Evolutionary conservation across 768 basidiomycete genomes (phyloP), one percentile per base, ranked within the genome.

Genomic region (Inosperma sp.): DNA sequence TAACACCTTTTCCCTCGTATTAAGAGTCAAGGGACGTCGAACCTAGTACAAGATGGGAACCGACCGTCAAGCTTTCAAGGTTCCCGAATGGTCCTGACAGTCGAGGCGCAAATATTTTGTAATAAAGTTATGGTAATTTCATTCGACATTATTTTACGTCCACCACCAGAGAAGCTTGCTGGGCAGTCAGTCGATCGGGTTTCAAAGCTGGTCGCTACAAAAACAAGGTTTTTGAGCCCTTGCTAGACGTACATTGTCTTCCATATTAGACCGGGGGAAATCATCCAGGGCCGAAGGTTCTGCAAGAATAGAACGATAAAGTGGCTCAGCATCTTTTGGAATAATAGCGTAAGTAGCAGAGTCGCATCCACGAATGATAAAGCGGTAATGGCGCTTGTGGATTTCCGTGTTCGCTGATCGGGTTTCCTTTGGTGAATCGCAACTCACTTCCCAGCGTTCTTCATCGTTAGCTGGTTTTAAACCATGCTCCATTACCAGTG

Each of bases 331-430:
- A 12, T 14, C 42, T 43, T 43, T 19, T 8, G 42, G 26, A 13
- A 43, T 43, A 43, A 43, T 19, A 43, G 42, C 26, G 30, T 43
- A 43, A 43, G 42, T 12, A 29, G 10, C 42, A 6, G 30, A 34
- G 26, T 21, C 26, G 19, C 43, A 45, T 44, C 42, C 42, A 29
- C 22, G 42, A 44, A 44, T 30, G 1, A 44, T 21, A 44, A 44
- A 30, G 22, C 42, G 27, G 42, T 44, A 44, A 21, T 44, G 42
- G 42, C 42, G 42, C 42, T 44, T 30, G 31, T 44, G 42, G 17
- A 30, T 44, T 26, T 30, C 42, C 7, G 27, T 42, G 25, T 6
- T 8, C 4, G 9, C 25, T 27, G 26, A 41, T 41, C 10, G 41
- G 8, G 41, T 42, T 10, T 2, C 3, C 5, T 9, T 43, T 19